phyloP scores from a whole-genome alignment of 495 filamentous ascomycete species.

The Aspergillus bertholletiae region DNA sequence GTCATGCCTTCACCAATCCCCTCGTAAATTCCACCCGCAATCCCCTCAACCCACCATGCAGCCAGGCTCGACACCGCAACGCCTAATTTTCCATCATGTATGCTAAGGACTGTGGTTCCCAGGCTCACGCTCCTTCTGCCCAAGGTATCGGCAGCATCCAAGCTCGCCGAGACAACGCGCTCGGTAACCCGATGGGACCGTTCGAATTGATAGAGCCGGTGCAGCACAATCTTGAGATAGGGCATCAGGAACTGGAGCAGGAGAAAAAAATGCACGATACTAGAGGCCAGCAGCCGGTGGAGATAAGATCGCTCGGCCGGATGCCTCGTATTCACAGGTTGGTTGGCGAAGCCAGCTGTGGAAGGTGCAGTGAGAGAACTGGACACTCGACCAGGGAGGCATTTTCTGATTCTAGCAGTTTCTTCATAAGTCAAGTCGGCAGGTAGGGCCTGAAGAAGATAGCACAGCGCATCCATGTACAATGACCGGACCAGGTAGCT shows the following conservation, averaged over 20 bases:
- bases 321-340: neutral
- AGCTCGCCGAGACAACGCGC: slow-evolving; percentile 43
- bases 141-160: slow-evolving; percentile 49
- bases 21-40: slow-evolving; percentile 61
- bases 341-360: slow-evolving; percentile 25
- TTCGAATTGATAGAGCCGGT: slow-evolving; percentile 55
- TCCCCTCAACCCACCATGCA: slow-evolving; percentile 55
- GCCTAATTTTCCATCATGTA: slow-evolving; percentile 57
- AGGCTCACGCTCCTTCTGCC: slow-evolving; percentile 49
- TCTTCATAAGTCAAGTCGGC: slow-evolving; percentile 47
- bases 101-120: slow-evolving; percentile 44
- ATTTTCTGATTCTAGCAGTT: slow-evolving; percentile 22
- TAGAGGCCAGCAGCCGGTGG: slow-evolving; percentile 53
- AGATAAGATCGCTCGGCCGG: slow-evolving; percentile 42
- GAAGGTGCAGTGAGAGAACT: slow-evolving; percentile 8
- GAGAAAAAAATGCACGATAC: slow-evolving; percentile 55
- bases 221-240: slow-evolving; percentile 52
- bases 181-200: slow-evolving; percentile 60
- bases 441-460: slow-evolving; percentile 65
- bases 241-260: slow-evolving; percentile 55
- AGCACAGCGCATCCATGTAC: slow-evolving; percentile 63
- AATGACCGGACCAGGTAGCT: slow-evolving; percentile 55
- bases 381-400: slow-evolving; percentile 28
- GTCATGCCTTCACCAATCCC: slow-evolving; percentile 59
- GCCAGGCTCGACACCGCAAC: slow-evolving; percentile 45